A percentile compares a stretch with the other conserved stretches of the same genome.
phyloP scores from a whole-genome alignment of 1,284 basidiomycete species.

The Melampsora abietis-canadensis region DNA sequence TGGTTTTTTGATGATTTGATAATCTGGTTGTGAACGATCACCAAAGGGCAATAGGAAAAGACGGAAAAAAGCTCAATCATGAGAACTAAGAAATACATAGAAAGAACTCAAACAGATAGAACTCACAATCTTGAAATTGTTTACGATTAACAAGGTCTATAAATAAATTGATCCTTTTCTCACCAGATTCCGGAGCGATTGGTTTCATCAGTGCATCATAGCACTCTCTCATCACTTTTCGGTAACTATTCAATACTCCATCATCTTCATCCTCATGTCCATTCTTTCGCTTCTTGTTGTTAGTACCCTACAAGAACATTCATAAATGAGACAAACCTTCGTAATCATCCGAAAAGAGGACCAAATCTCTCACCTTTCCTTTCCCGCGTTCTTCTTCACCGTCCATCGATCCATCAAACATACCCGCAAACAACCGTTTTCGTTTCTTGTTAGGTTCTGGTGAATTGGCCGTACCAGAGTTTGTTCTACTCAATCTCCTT shows the following conservation, averaged over 20 bases:
- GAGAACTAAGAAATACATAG: neutral
- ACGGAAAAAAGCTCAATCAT: neutral
- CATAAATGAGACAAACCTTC: neutral
- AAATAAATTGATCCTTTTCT: conserved; percentile 40
- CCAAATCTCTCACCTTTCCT: conserved; percentile 26
- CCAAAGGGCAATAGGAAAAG: neutral
- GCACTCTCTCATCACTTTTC: conserved; percentile 42
- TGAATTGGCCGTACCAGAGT: conserved; percentile 25
- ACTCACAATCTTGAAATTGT: conserved; percentile 44
- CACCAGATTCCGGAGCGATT: conserved; percentile 40
- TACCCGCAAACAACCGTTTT: conserved; percentile 21
- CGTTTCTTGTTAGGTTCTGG: conserved; percentile 43
- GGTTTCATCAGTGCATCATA: conserved; percentile 43
- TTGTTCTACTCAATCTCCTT: conserved; percentile 44
- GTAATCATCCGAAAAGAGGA: neutral
- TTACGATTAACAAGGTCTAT: conserved; percentile 42
- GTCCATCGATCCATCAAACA: conserved; percentile 35
- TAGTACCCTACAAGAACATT: neutral
- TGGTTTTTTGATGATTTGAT: conserved; percentile 52
- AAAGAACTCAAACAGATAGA: neutral
- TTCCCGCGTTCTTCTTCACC: conserved; percentile 28
- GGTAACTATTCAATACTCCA: conserved; percentile 9
- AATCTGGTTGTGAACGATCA: conserved; percentile 11
- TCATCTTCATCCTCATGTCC: conserved; percentile 18
- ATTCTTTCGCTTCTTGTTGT: conserved; percentile 41